Evolutionary conservation across 139 green algal genomes (phyloP), one percentile per base, ranked within the genome.

Genomic region (Astrephomene gubernaculifera): DNA sequence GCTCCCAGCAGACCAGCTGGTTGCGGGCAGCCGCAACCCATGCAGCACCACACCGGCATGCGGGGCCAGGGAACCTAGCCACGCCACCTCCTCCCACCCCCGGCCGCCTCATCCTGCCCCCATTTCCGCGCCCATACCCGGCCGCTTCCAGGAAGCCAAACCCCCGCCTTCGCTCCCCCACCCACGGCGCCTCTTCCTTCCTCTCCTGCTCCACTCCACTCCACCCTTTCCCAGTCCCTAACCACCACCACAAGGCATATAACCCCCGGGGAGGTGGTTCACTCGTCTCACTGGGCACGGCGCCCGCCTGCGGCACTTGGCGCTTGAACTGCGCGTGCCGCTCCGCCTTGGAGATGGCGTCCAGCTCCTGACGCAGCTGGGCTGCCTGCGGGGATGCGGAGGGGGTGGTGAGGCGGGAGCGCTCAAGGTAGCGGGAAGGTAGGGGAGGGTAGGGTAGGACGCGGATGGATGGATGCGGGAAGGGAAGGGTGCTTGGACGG

Each of bases 301-400:
- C 57, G 14, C 21, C 57, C 21, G 57, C 12, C 14, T 25, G 14
- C 17, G 57, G 29, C 21, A n/a, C 5, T 5, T 5, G 36, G 7
- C 64, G 43, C 33, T 76, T 76, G 65, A 85, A 85, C 64, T 74
- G 63, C 21, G 79, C 79, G 33, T 85, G 79, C 4, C 64, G 43
- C 14, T 85, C 79, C 21, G 4, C 24, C 33, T 85, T 85, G 2
- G 44, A 53, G 10, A 71, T n/a, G 22, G 31, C n/a, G 0, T 85
- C 63, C 24, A 85, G 79, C 63, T 85, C 79, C n/a, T 53, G n/a
- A 0, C 79, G 63, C 31, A 85, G 64, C 79, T 85, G 79, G 44
- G 79, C 79, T 19, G 79, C 79, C 79, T 85, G 78, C 24, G 53
- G 31, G 35, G 60, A 9, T 36, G 49, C 49, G 17, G 12, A 17